phyloP scores from a whole-genome alignment of 1,284 basidiomycete species.

The Peniophora sp. region DNA sequence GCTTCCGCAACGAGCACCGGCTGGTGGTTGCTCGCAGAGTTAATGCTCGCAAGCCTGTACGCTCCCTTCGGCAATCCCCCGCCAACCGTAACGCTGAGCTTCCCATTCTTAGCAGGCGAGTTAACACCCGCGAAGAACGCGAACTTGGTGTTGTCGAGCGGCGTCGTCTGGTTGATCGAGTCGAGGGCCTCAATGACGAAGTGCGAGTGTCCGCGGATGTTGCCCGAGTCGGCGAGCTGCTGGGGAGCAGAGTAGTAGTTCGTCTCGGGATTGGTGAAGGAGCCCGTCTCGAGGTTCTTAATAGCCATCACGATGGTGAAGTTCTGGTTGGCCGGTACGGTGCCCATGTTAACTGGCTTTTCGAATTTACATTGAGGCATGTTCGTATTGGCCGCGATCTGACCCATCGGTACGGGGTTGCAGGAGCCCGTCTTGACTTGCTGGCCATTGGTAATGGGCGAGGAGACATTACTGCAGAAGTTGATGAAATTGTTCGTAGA shows the following conservation, averaged over 20 bases:
- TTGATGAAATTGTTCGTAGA: slow-evolving; percentile 71
- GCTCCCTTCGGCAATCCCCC: slow-evolving; percentile 50
- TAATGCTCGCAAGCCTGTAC: slow-evolving; percentile 55
- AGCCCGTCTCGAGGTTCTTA: slow-evolving; percentile 48
- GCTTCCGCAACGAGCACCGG: slow-evolving; percentile 56
- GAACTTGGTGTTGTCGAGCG: slow-evolving; percentile 47
- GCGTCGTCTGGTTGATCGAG: slow-evolving; percentile 38
- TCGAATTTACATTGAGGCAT: slow-evolving; percentile 57
- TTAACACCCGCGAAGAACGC: slow-evolving; percentile 68
- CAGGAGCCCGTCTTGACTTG: slow-evolving; percentile 54
- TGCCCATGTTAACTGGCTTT: slow-evolving; percentile 46
- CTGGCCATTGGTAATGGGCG: slow-evolving; percentile 52
- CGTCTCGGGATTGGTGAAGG: slow-evolving; percentile 51
- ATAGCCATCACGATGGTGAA: slow-evolving; percentile 57
- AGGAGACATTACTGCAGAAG: slow-evolving; percentile 45
- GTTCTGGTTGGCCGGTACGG: slow-evolving; percentile 38
- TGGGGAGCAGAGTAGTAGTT: slow-evolving; percentile 67
- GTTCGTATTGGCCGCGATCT: slow-evolving; percentile 44
- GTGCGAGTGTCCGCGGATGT: slow-evolving; percentile 56
- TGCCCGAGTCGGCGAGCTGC: slow-evolving; percentile 37
- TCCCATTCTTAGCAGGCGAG: slow-evolving; percentile 36
- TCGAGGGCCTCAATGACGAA: slow-evolving; percentile 51
- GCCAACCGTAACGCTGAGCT: slow-evolving; percentile 44
- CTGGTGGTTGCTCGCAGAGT: slow-evolving; percentile 57
- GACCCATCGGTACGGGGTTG: slow-evolving; percentile 56